Base-by-base conservation (phyloP, 331 rosid species). In the Rhamnella rubrinervis region DNA sequence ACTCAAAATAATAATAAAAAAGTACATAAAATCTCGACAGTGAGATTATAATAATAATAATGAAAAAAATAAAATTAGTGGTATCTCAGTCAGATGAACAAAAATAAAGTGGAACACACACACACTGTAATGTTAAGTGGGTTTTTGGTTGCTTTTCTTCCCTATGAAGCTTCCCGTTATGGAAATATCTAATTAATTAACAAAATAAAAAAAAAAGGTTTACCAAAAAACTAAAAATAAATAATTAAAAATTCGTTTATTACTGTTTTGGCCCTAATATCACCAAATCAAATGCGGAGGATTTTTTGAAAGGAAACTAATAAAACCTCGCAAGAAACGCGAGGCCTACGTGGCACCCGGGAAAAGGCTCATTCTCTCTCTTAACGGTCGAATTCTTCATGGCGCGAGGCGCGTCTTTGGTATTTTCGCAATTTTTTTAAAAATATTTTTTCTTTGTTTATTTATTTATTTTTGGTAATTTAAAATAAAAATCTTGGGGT, bases 311-410 rank as follows among this genome's bases (percentile, higher is more conserved):
- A 40, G 49, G 66, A 64, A 64, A 28, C 41, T 25, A 23, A 56
- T 7, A 20, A 21, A 56, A 56, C 5, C 5, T 59, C 53, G 59
- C 55, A 37, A 6, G 2, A 15, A 13, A 50, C 28, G 55, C 44
- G 65, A 67, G 39, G 37, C 35, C 61, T 55, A 71, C 65, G 69
- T 71, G 69, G 69, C 64, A 64, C 15, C 46, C 70, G 69, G 51
- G 51, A 31, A 28, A 26, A 52, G 16, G 12, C 9, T 1, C 17
- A 16, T 23, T 25, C 35, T 31, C 35, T 71, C 47, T 37, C 44
- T 15, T 16, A 76, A 77, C 70, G 77, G 66, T 77, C 77, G 46
- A 61, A 23, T 67, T 60, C 19, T 55, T 6, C 16, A 23, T 56
- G 63, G 63, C 72, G 63, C 72, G 70, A 40, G 63, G 63, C 72